These are phyloP conservation scores for Pulveroboletus sp. DNA, from an alignment of 768 basidiomycete genomes.

Conservation along the genomic window DNA sequence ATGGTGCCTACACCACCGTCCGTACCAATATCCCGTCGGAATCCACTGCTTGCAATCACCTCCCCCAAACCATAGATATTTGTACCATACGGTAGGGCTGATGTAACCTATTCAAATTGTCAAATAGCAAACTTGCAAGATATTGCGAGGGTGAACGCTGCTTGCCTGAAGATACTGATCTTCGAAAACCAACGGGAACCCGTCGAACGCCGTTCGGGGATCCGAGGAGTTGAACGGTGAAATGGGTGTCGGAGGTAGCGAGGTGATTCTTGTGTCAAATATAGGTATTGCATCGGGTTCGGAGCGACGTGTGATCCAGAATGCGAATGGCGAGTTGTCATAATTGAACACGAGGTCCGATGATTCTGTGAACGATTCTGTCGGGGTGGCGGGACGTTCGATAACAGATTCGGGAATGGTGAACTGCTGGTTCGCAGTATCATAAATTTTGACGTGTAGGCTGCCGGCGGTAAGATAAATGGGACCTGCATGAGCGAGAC, in stretches of 20 bases:
- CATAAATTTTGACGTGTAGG: constrained; percentile 66
- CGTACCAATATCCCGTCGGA: constrained; percentile 57
- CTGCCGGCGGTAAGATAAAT: constrained; percentile 30
- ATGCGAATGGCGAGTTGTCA: constrained; percentile 63
- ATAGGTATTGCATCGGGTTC: constrained; percentile 52
- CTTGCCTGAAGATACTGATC: constrained; percentile 73
- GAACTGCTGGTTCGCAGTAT: constrained; percentile 61
- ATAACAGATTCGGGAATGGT: constrained; percentile 58
- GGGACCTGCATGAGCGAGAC: constrained; percentile 2
- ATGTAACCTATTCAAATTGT: constrained; percentile 54
- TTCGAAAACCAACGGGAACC: constrained; percentile 73
- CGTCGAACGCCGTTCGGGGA: constrained; percentile 54
- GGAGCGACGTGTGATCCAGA: constrained; percentile 75
- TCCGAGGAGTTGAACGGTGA: constrained; percentile 52
- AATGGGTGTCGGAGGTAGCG: constrained; percentile 59
- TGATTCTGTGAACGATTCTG: constrained; percentile 31
- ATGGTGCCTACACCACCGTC: constrained; percentile 51
- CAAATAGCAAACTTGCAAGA: neutral
- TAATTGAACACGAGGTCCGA: constrained; percentile 74
- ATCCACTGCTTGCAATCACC: constrained; percentile 64
- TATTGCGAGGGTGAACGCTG: neutral
- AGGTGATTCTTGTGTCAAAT: constrained; percentile 67
- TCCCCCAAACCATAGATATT: constrained; percentile 83
- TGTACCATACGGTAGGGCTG: constrained; percentile 59
- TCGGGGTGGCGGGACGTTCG: constrained; percentile 38